Evolutionary conservation across 306 rosid genomes (phyloP), one percentile per base, ranked within the genome.

Genomic region (Sicyos baderoa): DNA sequence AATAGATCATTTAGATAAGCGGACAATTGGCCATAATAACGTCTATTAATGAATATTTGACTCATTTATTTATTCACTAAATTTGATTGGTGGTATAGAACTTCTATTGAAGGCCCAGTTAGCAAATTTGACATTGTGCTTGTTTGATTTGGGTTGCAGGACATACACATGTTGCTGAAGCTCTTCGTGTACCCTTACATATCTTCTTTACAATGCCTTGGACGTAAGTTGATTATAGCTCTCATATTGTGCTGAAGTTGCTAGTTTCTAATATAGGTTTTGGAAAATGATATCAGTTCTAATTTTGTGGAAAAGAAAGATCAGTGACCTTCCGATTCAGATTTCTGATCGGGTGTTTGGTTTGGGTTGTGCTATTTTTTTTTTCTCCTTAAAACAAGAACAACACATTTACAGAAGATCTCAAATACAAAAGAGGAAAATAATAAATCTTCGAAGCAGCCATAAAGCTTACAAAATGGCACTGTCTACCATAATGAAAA

Each of bases 151-250:
- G 77, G 73, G 40, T 77, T 82, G 86, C 83, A 93, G 99, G 99
- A 70, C 97, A 93, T 72, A 77, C 79, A 45, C 97, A 93, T 82
- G 82, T 93, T 82, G 97, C 99, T 45, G 99, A 93, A 85, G 87
- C 97, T 81, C 91, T 90, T 68, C 86, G 90, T 72, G 96, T 93
- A 73, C 99, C 99, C 58, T 84, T 93, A 74, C 99, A 93, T 81
- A 90, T 93, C 72, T 93, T 89, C 94, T 93, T 93, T 86, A 93
- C 99, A 54, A 93, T 93, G 99, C 99, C 99, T 57, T 93, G 99
- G 99, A 93, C 99, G 99, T 93, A 78, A 86, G 98, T 86, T 78
- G 35, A 75, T 47, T 74, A 48, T 74, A 50, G n/a, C 44, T 61
- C 25, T 15, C 52, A 51, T 58, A 27, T 55, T 48, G 15, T n/a